Base-by-base conservation (phyloP, 768 basidiomycete species). In the Amanita molliuscula region DNA sequence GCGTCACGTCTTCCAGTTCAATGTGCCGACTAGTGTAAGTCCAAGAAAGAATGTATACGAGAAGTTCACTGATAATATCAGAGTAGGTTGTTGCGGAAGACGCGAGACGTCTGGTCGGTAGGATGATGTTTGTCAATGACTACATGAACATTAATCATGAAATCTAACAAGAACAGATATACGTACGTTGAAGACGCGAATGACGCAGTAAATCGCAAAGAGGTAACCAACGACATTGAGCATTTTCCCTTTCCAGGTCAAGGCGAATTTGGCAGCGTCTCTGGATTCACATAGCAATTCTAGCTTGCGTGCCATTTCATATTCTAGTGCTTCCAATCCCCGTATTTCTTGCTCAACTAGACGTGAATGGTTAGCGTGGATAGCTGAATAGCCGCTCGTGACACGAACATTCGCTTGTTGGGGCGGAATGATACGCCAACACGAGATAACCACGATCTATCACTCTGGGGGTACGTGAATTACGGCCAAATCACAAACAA, bases 141-240 rank as follows among this genome's bases (percentile, higher is more conserved):
- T 81, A 54, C 11, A 41, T 36, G 25, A 23, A 18, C n/a, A 26
- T 42, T 40, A 28, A 10, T 26, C 49, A 50, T 49, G 44, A 42
- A 8, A 48, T 38, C 40, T n/a, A 20, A 7, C 11, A 26, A 15
- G 44, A 23, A 29, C 15, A 41, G 41, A 33, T 42, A 47, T 23
- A 70, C 81, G 57, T 58, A 84, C 87, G 52, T 71, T 81, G 56
- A 80, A 53, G 35, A 81, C 73, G 44, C 87, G 75, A 29, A 78
- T 68, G 3, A 78, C 61, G 55, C 84, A 89, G 61, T 88, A 89
- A 3, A 78, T 51, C 9, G 82, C 82, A 60, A 88, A 87, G 5
- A 77, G 15, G 10, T 68, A 62, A 23, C 79, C 76, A 1, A 73
- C 63, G 44, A 70, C 55, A 49, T 69, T 71, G 55, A 74, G 64